A percentile compares a stretch with the other conserved stretches of the same genome.
phyloP scores from a whole-genome alignment of 805 yeast genomes.

The Brettanomyces sp. region DNA sequence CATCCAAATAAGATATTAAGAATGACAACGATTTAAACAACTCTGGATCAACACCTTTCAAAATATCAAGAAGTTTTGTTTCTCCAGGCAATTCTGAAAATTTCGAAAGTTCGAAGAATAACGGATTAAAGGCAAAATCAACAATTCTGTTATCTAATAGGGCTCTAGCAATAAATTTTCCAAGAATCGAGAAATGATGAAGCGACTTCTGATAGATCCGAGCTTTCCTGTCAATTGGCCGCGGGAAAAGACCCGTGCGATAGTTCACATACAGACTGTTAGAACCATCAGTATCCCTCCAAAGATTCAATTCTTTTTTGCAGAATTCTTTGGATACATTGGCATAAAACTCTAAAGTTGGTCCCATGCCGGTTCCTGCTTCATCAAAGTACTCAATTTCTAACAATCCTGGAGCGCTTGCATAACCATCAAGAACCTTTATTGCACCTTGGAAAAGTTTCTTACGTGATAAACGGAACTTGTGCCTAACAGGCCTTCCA shows the following conservation, averaged over 20 bases:
- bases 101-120: slow-evolving; percentile 57
- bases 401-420: slow-evolving; percentile 67
- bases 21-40: slow-evolving; percentile 50
- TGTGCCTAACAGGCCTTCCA: slow-evolving; percentile 73
- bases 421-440: slow-evolving; percentile 68
- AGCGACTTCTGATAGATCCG: slow-evolving; percentile 34
- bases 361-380: slow-evolving; percentile 95
- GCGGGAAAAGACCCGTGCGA: slow-evolving; percentile 62
- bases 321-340: slow-evolving; percentile 69
- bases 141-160: slow-evolving; percentile 79
- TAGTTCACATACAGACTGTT: slow-evolving; percentile 27
- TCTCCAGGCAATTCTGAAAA: slow-evolving; percentile 1
- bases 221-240: slow-evolving; percentile 32
- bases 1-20: slow-evolving; percentile 33
- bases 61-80: slow-evolving; percentile 21
- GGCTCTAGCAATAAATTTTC: slow-evolving; percentile 80
- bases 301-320: slow-evolving; percentile 45
- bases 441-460: slow-evolving; percentile 67
- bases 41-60: slow-evolving; percentile 46
- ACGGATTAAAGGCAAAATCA: slow-evolving; percentile 67
- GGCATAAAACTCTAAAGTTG: slow-evolving; percentile 89
- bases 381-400: slow-evolving; percentile 87
- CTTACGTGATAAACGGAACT: slow-evolving; percentile 66
- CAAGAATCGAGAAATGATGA: slow-evolving; percentile 55
- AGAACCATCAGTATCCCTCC: slow-evolving; percentile 41